Conservation (phyloP, 2,329 filamentous ascomycete genomes). For the Lachnellula arida region DNA sequence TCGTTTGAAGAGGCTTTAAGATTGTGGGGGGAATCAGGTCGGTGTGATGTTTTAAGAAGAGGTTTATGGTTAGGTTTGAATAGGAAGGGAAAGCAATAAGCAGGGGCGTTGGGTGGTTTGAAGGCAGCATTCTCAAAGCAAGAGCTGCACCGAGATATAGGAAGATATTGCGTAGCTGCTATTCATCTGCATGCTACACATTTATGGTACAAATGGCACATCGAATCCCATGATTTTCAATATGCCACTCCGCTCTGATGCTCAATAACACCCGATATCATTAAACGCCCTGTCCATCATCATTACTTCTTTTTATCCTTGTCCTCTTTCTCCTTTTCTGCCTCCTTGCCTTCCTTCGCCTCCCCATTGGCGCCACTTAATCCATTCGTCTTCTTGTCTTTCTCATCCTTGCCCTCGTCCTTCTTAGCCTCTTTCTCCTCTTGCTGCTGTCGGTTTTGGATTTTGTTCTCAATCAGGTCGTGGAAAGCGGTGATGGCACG, state of each 20-base stretch:
- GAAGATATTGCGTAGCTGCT: conserved; percentile 20
- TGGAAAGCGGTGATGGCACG: conserved; percentile 98
- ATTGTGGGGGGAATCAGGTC: neutral
- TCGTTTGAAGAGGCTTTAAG: neutral
- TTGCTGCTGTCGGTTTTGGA: conserved; percentile 94
- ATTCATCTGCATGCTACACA: conserved; percentile 26
- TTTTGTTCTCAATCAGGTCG: conserved; percentile 99
- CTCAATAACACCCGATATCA: conserved; percentile 20
- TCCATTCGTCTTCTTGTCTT: conserved; percentile 60
- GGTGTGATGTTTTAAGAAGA: too few species aligned
- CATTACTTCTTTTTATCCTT: conserved; percentile 45
- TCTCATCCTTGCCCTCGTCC: conserved; percentile 52
- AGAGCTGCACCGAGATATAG: neutral
- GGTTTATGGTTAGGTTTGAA: neutral
- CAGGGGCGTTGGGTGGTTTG: neutral
- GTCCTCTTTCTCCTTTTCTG: conserved; percentile 50
- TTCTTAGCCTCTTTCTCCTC: conserved; percentile 89
- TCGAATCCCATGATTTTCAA: conserved; percentile 19
- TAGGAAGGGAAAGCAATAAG: neutral
- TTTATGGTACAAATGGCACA: conserved; percentile 33
- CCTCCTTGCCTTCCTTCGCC: conserved; percentile 45
- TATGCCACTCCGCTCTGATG: conserved; percentile 24
- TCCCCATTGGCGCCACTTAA: conserved; percentile 50
- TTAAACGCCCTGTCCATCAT: conserved; percentile 18
- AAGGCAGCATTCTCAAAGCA: neutral